Conservation (phyloP, 805 yeast species). For the Candida sithepensis region DNA sequence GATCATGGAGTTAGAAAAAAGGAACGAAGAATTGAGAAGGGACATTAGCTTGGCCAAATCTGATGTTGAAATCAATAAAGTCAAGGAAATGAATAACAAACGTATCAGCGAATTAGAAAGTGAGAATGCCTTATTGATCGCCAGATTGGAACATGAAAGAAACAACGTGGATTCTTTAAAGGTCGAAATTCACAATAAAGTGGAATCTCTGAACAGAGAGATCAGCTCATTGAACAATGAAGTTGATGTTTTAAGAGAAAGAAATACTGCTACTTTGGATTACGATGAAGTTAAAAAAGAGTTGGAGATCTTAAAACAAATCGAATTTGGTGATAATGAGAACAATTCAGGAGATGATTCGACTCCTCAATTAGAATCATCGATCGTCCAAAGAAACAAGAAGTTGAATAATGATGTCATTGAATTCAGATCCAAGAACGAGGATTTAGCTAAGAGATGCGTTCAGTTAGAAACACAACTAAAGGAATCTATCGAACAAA, state of each 20-base stretch:
- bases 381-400: constrained; percentile 64
- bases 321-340: constrained; percentile 60
- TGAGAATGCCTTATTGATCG: constrained; percentile 62
- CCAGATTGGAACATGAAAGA: constrained; percentile 52
- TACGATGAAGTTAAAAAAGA: constrained; percentile 82
- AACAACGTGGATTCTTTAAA: constrained; percentile 24
- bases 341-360: constrained; percentile 25
- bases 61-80: constrained; percentile 39
- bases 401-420: constrained; percentile 69
- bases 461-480: constrained; percentile 37
- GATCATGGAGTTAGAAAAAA: constrained; percentile 64
- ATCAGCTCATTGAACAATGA: constrained; percentile 46
- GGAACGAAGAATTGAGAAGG: constrained; percentile 71
- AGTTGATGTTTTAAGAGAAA: constrained; percentile 44
- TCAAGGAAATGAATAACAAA: constrained; percentile 40
- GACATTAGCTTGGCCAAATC: constrained; percentile 56
- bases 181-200: constrained; percentile 25
- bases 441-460: constrained; percentile 40
- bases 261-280: constrained; percentile 53
- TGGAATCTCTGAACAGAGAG: constrained; percentile 43
- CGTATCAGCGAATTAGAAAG: constrained; percentile 57
- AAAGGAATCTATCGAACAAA: constrained; percentile 32
- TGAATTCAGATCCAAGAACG: constrained; percentile 57
- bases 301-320: constrained; percentile 63
- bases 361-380: constrained; percentile 36